Evolutionary conservation across 208 protist species (phyloP).

Genomic region (Acanthamoeba castellanii): DNA sequence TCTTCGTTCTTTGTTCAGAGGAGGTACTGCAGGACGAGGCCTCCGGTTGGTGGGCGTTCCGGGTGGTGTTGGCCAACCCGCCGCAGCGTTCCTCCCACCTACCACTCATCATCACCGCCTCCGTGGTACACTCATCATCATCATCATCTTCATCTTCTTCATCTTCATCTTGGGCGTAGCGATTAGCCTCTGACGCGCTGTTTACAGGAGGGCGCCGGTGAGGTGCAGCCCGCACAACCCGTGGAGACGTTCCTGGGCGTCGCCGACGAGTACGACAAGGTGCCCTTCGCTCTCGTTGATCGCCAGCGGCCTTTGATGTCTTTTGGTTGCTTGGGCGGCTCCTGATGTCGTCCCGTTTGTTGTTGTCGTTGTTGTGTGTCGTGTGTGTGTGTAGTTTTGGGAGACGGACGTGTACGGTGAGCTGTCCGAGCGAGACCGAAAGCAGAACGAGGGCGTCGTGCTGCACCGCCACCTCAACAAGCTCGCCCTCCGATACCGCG

Average conservation of each 20-base stretch:
- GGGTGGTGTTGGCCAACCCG: conserved; percentile 54
- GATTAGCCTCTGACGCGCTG: background rate
- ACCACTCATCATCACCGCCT: background rate
- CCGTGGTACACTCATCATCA: background rate
- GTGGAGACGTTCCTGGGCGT: conserved; percentile 55
- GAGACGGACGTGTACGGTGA: conserved; percentile 48
- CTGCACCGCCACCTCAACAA: conserved; percentile 47
- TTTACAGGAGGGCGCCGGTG: background rate
- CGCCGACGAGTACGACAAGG: conserved; percentile 62
- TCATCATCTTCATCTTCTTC: background rate
- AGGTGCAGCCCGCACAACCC: conserved; percentile 7
- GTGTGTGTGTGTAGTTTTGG: conserved; percentile 3
- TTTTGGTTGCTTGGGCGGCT: too few species aligned
- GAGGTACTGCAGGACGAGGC: background rate
- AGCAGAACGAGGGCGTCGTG: background rate
- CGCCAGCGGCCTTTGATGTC: too few species aligned
- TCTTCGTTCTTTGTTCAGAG: background rate
- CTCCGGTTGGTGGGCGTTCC: background rate
- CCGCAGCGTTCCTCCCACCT: conserved; percentile 20
- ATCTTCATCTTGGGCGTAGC: background rate
- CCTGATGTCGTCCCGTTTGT: too few species aligned
- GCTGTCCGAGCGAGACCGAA: conserved; percentile 9
- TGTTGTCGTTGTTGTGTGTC: background rate
- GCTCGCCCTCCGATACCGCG: conserved; percentile 19
- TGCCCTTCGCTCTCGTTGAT: background rate